phyloP scores from a whole-genome alignment of 257 asterid species.

The Solanum pennellii region DNA sequence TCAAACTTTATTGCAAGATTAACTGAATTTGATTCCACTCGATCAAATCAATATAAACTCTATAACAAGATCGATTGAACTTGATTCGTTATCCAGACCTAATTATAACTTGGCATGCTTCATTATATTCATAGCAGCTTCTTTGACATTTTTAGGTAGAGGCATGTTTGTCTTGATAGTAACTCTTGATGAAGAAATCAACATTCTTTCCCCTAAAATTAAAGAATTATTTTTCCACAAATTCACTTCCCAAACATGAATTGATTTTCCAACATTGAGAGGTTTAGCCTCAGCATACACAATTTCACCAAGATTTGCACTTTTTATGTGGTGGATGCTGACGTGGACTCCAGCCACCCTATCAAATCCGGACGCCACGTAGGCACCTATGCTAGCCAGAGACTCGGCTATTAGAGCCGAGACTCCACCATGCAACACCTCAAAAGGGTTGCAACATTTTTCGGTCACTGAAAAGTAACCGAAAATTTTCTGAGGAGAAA shows the following conservation, averaged over 20 bases:
- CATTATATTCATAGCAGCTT: conserved; percentile 33
- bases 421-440: conserved; percentile 37
- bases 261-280: conserved; percentile 42
- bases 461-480: conserved; percentile 40
- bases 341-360: conserved; percentile 35
- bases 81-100: not conserved
- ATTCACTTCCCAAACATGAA: conserved; percentile 85
- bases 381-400: conserved; percentile 30
- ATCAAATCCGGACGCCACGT: conserved; percentile 11
- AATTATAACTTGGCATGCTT: conserved; percentile 48
- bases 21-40: not conserved
- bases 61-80: not conserved
- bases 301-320: conserved; percentile 58
- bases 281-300: conserved; percentile 65
- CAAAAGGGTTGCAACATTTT: conserved; percentile 56
- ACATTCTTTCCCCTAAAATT: conserved; percentile 4
- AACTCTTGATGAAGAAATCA: conserved; percentile 68
- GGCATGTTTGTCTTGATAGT: conserved; percentile 57
- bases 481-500: conserved; percentile 37
- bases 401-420: conserved; percentile 27
- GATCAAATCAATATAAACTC: not conserved
- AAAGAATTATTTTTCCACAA: conserved; percentile 26
- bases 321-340: conserved; percentile 37
- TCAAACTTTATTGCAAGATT: not conserved
- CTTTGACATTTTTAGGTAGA: conserved; percentile 38